Evolutionary conservation across 1,139 yeast genomes (phyloP).

Genomic region (Hemisphaericaspora lyxosophila): DNA sequence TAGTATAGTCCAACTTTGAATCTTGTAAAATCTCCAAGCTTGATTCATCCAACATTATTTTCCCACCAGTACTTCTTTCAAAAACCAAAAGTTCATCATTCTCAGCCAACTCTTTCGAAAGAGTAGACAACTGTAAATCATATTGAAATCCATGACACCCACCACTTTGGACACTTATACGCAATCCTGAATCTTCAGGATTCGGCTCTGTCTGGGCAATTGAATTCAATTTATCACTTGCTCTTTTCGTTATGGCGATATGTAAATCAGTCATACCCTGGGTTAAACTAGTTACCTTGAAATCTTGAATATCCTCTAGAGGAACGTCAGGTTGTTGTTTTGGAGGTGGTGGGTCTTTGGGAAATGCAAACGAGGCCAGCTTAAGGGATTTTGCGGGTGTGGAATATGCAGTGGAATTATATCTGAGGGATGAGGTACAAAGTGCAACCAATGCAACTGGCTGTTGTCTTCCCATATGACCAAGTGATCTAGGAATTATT

Average conservation of each 20-base stretch:
- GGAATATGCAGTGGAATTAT: constrained; percentile 6
- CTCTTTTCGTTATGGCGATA: constrained; percentile 43
- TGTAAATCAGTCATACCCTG: constrained; percentile 38
- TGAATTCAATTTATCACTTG: constrained; percentile 50
- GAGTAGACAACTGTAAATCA: constrained; percentile 60
- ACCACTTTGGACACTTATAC: constrained; percentile 89
- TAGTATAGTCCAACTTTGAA: constrained; percentile 83
- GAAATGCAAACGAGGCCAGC: constrained; percentile 28
- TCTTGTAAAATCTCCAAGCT: constrained; percentile 82
- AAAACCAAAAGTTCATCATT: constrained; percentile 50
- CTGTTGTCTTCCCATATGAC: too few species aligned
- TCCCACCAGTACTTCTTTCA: constrained; percentile 61
- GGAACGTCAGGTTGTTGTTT: constrained; percentile 15
- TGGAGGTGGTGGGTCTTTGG: constrained; percentile 14
- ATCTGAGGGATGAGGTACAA: background rate
- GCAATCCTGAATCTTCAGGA: constrained; percentile 57
- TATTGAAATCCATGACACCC: constrained; percentile 99
- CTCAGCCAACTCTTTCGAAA: constrained; percentile 39
- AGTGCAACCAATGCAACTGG: background rate
- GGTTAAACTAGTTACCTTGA: constrained; percentile 28
- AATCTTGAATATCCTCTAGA: constrained; percentile 29
- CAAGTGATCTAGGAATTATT: background rate
- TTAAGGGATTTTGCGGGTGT: constrained; percentile 21
- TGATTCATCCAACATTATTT: constrained; percentile 74
- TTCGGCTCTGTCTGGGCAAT: constrained; percentile 60